Percentiles rank a stretch among this genome's conserved stretches.
These are phyloP conservation scores for Ogataea pignaliae DNA, from an alignment of 805 yeast species.

Conservation along the genomic window DNA sequence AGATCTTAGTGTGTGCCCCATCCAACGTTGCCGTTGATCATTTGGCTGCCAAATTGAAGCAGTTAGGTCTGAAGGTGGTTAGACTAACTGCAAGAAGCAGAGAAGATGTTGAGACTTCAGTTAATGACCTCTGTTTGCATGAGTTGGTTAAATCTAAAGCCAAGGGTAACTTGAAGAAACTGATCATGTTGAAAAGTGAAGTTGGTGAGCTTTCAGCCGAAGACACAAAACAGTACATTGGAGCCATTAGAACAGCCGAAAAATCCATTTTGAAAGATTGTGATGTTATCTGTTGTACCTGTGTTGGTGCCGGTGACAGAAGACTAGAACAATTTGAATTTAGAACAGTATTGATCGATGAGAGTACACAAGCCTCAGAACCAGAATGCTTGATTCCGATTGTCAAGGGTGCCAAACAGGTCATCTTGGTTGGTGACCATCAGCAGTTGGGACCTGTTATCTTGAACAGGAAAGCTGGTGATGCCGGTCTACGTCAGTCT, in stretches of 20 bases:
- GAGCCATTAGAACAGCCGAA: slow-evolving; percentile 45
- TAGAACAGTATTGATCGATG: slow-evolving; percentile 82
- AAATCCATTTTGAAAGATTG: slow-evolving; percentile 45
- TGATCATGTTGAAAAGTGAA: slow-evolving; percentile 54
- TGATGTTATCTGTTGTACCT: slow-evolving; percentile 84
- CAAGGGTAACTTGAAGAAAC: slow-evolving; percentile 52
- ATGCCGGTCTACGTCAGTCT: slow-evolving; percentile 84
- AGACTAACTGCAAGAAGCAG: slow-evolving; percentile 72
- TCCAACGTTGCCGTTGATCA: slow-evolving; percentile 95
- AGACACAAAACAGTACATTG: slow-evolving; percentile 45
- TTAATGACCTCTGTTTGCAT: slow-evolving; percentile 54
- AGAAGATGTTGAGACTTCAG: slow-evolving; percentile 73
- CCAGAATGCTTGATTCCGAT: slow-evolving; percentile 89
- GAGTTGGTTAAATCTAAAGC: slow-evolving; percentile 44
- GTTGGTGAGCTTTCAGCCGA: slow-evolving; percentile 60
- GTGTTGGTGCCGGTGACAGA: slow-evolving; percentile 86
- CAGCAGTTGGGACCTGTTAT: slow-evolving; percentile 94
- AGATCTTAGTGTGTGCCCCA: slow-evolving; percentile 87
- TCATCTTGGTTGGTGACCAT: slow-evolving; percentile 87
- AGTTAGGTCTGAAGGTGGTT: slow-evolving; percentile 72
- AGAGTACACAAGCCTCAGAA: slow-evolving; percentile 90
- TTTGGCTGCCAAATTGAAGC: slow-evolving; percentile 65
- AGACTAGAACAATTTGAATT: slow-evolving; percentile 55
- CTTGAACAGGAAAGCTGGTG: slow-evolving; percentile 71
- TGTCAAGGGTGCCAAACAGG: slow-evolving; percentile 84